These are phyloP conservation scores for Hypoxylon rubiginosum DNA, from an alignment of 2,329 filamentous ascomycete species.

Conservation along the genomic window DNA sequence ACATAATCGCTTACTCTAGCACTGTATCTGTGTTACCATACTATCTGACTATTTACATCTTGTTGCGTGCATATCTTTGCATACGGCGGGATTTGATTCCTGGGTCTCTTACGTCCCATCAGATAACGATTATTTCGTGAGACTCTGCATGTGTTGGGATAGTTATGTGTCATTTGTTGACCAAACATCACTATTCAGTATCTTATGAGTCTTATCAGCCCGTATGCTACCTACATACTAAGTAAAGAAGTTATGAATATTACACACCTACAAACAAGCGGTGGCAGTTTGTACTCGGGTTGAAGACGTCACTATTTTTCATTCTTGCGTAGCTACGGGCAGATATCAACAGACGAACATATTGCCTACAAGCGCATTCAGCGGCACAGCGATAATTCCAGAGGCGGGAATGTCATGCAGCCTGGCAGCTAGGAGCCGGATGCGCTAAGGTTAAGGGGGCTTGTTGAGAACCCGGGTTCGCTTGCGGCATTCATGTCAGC, in stretches of 20 bases:
- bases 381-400: neutral
- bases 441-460: constrained; percentile 2
- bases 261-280: neutral
- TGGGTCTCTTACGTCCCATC: constrained; percentile 9
- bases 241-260: constrained; percentile 9
- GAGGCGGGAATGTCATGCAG: constrained; percentile 18
- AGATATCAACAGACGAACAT: neutral
- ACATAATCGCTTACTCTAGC: constrained; percentile 13
- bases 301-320: neutral
- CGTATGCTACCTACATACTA: too few species aligned
- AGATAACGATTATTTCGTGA: neutral
- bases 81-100: constrained; percentile 2
- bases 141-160: constrained; percentile 15
- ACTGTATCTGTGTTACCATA: constrained; percentile 12
- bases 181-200: constrained; percentile 14
- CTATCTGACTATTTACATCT: neutral
- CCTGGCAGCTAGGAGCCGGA: constrained; percentile 15
- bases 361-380: neutral
- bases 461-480: constrained; percentile 3
- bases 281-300: neutral
- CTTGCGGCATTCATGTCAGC: constrained; percentile 19
- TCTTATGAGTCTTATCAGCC: constrained; percentile 3
- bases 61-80: constrained; percentile 7
- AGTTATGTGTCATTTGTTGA: constrained; percentile 9
- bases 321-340: neutral